A percentile compares a stretch with the other conserved stretches of the same genome.
phyloP scores from a whole-genome alignment of 768 basidiomycete genomes.

The Dendrothele bispora region DNA sequence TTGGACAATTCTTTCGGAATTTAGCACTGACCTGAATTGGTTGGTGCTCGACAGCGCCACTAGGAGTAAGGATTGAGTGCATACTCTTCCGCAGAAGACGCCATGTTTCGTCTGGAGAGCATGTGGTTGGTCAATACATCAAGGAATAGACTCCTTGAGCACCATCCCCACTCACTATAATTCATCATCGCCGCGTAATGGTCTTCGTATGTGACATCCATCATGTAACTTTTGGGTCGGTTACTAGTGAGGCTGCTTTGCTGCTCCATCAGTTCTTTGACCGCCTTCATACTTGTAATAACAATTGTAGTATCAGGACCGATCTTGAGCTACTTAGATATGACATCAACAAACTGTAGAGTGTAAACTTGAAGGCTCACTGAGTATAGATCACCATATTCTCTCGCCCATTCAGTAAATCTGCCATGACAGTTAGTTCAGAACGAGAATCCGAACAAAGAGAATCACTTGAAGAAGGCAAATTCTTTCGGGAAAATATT shows the following conservation, averaged over 20 bases:
- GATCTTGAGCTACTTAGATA: conserved; percentile 16
- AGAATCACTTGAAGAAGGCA: conserved; percentile 10
- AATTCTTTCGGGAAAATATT: conserved; percentile 9
- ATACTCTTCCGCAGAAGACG: conserved; percentile 9
- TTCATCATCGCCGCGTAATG: conserved; percentile 14
- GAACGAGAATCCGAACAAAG: no score
- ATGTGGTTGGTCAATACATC: no score
- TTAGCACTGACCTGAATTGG: no score
- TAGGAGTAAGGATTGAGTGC: conserved; percentile 15
- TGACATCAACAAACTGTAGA: conserved; percentile 5
- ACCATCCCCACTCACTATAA: conserved; percentile 12
- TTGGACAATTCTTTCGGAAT: no score
- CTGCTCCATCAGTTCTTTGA: conserved; percentile 26
- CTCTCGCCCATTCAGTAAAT: conserved; percentile 26
- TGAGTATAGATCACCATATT: conserved; percentile 25
- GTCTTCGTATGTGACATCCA: conserved; percentile 15
- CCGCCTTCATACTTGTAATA: conserved; percentile 15
- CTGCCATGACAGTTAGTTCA: conserved; percentile 1
- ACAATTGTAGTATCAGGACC: conserved; percentile 21
- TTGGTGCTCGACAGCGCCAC: conserved; percentile 16
- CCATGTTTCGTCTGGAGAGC: conserved; percentile 2
- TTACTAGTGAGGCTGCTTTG: conserved; percentile 19
- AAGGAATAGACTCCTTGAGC: background rate
- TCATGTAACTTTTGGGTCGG: conserved; percentile 20
- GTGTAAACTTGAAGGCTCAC: conserved; percentile 9